These are phyloP conservation scores for Paecilomyces dactylethromorphus DNA, from an alignment of 2,329 filamentous ascomycete genomes.

Conservation along the genomic window DNA sequence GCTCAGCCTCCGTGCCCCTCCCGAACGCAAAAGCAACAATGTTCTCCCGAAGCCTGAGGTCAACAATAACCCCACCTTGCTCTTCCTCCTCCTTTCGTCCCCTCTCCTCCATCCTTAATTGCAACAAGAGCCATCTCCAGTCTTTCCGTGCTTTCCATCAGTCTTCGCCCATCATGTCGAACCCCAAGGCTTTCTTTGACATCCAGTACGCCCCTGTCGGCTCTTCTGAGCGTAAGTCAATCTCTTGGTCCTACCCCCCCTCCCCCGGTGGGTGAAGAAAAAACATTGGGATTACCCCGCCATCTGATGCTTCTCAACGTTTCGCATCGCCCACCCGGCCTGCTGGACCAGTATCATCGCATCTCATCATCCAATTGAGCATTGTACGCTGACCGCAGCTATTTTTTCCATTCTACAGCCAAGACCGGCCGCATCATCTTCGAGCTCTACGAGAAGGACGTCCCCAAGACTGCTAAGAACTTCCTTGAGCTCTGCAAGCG, in stretches of 20 bases:
- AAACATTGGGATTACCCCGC: conserved; percentile 1
- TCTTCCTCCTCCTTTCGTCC: conserved; percentile 26
- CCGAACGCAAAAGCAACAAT: conserved; percentile 22
- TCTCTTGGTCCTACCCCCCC: conserved; percentile 8
- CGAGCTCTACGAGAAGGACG: conserved; percentile 75
- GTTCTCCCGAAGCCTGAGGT: conserved; percentile 35
- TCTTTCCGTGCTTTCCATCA: conserved; percentile 50
- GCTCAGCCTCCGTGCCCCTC: conserved; percentile 22
- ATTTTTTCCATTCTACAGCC: conserved; percentile 40
- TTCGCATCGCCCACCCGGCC: conserved; percentile 2
- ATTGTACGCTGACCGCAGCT: conserved; percentile 15
- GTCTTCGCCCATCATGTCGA: conserved; percentile 66
- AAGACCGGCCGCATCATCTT: conserved; percentile 80
- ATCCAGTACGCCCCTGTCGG: conserved; percentile 51
- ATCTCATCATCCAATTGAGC: conserved; percentile 6
- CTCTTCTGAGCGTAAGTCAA: conserved; percentile 21
- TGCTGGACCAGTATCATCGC: conserved; percentile 1
- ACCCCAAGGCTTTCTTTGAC: conserved; percentile 67
- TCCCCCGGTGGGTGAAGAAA: background rate
- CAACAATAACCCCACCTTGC: conserved; percentile 39
- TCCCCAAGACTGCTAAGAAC: conserved; percentile 83
- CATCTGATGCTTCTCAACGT: conserved; percentile 3
- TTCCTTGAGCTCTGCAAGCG: conserved; percentile 78
- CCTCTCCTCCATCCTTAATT: conserved; percentile 31
- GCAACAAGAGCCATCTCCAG: conserved; percentile 20